Conservation (phyloP, 192 early-diverging fungal genomes). For the Radiomyces spectabilis region DNA sequence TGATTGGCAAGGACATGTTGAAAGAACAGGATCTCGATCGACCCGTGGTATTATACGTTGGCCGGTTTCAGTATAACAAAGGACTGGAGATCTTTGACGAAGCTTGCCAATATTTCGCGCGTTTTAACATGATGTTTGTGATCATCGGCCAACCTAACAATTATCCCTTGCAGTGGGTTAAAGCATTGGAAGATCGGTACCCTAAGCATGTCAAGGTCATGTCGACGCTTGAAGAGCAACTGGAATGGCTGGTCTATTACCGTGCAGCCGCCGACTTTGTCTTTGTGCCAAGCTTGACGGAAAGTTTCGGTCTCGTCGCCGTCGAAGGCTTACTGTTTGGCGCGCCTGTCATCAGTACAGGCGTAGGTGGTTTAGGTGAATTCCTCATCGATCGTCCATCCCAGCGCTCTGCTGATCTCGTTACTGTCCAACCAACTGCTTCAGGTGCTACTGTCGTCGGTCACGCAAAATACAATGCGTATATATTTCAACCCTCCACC, state of each 20-base stretch:
- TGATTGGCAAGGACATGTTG: conserved; percentile 30
- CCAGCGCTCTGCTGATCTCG: too few species aligned
- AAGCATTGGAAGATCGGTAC: conserved; percentile 21
- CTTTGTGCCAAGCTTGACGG: conserved; percentile 43
- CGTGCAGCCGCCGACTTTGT: conserved; percentile 47
- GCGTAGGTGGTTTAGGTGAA: conserved; percentile 43
- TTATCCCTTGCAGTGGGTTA: conserved; percentile 33
- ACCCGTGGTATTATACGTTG: conserved; percentile 42
- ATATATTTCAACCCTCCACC: conserved; percentile 20
- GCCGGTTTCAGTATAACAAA: conserved; percentile 53
- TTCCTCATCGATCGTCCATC: conserved; percentile 40
- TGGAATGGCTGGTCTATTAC: conserved; percentile 35
- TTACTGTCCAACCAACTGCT: too few species aligned
- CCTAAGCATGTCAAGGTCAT: conserved; percentile 36
- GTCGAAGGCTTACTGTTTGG: conserved; percentile 52
- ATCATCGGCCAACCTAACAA: conserved; percentile 49
- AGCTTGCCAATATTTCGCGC: conserved; percentile 23
- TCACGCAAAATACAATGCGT: conserved; percentile 31
- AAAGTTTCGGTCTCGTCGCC: conserved; percentile 49
- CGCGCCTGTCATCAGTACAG: conserved; percentile 38
- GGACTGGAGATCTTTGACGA: conserved; percentile 38
- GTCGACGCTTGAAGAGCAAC: conserved; percentile 28
- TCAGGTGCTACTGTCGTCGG: conserved; percentile 7
- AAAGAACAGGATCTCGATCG: conserved; percentile 25
- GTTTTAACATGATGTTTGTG: conserved; percentile 37